Evolutionary conservation across 495 filamentous ascomycete species (phyloP), one percentile per base, ranked within the genome.

Genomic region (Filosporella fistucella): DNA sequence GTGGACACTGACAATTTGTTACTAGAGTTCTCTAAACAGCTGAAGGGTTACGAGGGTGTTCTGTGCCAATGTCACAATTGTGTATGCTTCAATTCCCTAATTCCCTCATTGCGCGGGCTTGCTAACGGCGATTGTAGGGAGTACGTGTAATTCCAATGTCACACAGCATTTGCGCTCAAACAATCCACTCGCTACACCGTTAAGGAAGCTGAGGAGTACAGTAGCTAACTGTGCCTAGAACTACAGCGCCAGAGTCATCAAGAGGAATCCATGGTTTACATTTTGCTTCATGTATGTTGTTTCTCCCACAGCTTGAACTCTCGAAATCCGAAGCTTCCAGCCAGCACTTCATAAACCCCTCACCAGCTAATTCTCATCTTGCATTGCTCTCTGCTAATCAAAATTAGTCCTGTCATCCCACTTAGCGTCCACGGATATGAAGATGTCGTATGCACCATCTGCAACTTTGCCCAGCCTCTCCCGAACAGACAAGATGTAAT

Each of bases 201-300:
- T n/a, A n/a, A n/a, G n/a, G n/a, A n/a, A n/a, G n/a, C n/a, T n/a
- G n/a, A n/a, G n/a, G n/a, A n/a, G n/a, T n/a, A n/a, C n/a, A n/a
- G n/a, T n/a, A n/a, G n/a, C n/a, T n/a, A n/a, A n/a, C n/a, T n/a
- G n/a, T n/a, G n/a, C n/a, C n/a, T n/a, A n/a, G n/a, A n/a, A n/a
- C n/a, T n/a, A n/a, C n/a, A 62, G 64, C 1, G 76, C 63, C 10
- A 65, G 63, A 16, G 72, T 77, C 35, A 65, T 76, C 46, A 75
- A 76, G 54, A 68, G 66, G 33, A 66, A 76, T 41, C 74, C 74
- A 0, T 79, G 75, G 72, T 79, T 79, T 43, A 79, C 76, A 11
- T 76, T 79, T 54, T 79, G 76, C 61, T 79, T 78, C 50, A 47
- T 79, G n/a, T n/a, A n/a, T n/a, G n/a, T n/a, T n/a, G n/a, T n/a